These are phyloP conservation scores for Ceratobasidium sp. DNA, from an alignment of 1,284 basidiomycete species.

Conservation along the genomic window DNA sequence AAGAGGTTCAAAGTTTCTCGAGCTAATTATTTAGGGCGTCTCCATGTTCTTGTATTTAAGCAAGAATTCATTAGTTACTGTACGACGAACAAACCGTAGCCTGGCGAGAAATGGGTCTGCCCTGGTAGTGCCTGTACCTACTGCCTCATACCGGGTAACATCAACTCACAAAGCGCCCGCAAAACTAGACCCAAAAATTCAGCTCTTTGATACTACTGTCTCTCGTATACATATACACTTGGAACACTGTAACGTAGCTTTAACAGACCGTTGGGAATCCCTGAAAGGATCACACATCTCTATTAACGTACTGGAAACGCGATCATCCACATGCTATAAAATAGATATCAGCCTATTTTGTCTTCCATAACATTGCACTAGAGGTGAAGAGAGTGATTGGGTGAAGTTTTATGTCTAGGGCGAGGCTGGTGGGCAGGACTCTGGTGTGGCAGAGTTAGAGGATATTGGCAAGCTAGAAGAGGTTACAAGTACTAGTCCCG, in stretches of 20 bases:
- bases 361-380: background rate
- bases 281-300: slow-evolving; percentile 55
- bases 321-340: slow-evolving; percentile 56
- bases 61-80: too few species aligned
- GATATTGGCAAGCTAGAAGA: background rate
- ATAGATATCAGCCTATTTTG: slow-evolving; percentile 54
- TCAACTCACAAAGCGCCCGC: slow-evolving; percentile 58
- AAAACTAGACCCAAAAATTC: slow-evolving; percentile 53
- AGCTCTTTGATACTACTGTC: slow-evolving; percentile 55
- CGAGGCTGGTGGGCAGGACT: background rate
- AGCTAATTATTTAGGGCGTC: too few species aligned
- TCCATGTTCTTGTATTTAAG: too few species aligned
- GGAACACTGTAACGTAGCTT: slow-evolving; percentile 58
- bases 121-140: slow-evolving; percentile 59
- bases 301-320: slow-evolving; percentile 52
- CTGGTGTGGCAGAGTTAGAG: background rate
- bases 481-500: background rate
- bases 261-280: slow-evolving; percentile 58
- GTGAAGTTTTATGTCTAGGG: background rate
- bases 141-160: slow-evolving; percentile 53
- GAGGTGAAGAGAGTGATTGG: slow-evolving; percentile 6
- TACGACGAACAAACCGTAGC: too few species aligned
- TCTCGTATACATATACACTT: slow-evolving; percentile 55
- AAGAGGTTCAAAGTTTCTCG: too few species aligned
- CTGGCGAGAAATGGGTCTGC: slow-evolving; percentile 60